Evolutionary conservation across 164 flowering plant species (phyloP), one percentile per base, ranked within the genome.

Genomic region (Tetracentron sinense): DNA sequence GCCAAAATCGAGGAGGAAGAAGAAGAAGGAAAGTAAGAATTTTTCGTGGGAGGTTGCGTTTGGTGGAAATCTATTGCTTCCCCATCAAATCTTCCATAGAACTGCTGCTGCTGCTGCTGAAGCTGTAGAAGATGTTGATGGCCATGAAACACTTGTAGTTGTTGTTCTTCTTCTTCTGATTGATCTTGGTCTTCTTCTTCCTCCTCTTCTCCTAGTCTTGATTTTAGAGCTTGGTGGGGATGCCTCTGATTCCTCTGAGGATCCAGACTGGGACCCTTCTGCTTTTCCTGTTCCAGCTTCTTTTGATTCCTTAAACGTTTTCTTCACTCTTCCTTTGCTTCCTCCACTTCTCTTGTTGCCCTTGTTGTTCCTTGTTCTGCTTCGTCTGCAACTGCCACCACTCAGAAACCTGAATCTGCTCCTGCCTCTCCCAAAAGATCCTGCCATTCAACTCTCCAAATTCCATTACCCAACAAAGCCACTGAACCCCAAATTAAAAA

Each of bases 251-350:
- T 83, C 81, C 74, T 83, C 77, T 71, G 95, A 82, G 91, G 87
- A 88, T 91, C 96, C 97, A 88, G 90, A 85, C 69, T 82, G 87
- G 71, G 79, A 61, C 60, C 71, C 79, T 80, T 78, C 64, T 67
- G 50, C 50, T 74, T 75, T 60, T 78, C 77, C 72, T 74, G 79
- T 74, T 72, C 92, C 90, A 87, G 96, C 79, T 85, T 83, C 79
- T 85, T 83, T 84, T 77, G 77, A 65, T 63, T 53, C 56, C 58
- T 56, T 64, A 69, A 25, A 69, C 64, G 55, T 49, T 55, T 28
- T 42, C 12, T 46, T 63, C 54, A 17, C 59, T 31, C 58, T 67
- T 48, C 35, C 44, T 31, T 30, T 60, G 47, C 55, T 66, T 20
- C 35, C 26, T 27, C 54, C 20, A 1, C 47, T 48, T 38, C 67